Conservation (phyloP, 1,284 basidiomycete genomes). For the Apiotrichum siamense region DNA sequence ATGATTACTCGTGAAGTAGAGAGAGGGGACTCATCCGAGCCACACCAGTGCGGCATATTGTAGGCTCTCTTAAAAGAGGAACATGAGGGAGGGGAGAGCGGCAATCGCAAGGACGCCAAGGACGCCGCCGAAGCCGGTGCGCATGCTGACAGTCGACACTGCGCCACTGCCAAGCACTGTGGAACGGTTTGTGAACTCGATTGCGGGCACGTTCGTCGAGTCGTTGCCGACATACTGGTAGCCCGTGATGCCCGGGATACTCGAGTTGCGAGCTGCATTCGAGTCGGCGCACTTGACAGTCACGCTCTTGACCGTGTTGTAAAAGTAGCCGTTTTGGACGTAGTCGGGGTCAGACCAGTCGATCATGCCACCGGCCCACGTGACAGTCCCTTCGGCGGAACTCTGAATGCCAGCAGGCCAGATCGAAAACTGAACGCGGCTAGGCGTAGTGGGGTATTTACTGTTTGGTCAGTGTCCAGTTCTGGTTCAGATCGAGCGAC, state of each 20-base stretch:
- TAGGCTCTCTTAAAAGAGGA: background rate
- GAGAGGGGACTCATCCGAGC: too few species aligned
- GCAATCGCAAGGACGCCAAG: background rate
- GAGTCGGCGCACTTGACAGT: conserved; percentile 28
- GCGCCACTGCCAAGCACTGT: conserved; percentile 4
- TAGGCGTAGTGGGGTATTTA: conserved; percentile 67
- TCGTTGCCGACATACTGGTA: conserved; percentile 33
- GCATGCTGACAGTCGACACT: background rate
- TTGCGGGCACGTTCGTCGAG: conserved; percentile 20
- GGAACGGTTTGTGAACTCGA: conserved; percentile 10
- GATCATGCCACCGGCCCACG: conserved; percentile 73
- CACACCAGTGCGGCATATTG: too few species aligned
- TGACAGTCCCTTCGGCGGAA: conserved; percentile 60
- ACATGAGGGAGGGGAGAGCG: background rate
- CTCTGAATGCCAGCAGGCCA: conserved; percentile 69
- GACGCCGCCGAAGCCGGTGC: background rate
- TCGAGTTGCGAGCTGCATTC: conserved; percentile 9
- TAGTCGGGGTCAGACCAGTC: conserved; percentile 72
- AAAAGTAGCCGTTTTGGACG: conserved; percentile 46
- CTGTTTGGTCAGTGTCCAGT: conserved; percentile 8
- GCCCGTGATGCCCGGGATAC: conserved; percentile 10
- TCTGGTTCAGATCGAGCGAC: background rate
- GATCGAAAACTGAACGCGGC: conserved; percentile 68
- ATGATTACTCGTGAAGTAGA: too few species aligned
- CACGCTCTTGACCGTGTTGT: conserved; percentile 35